Conservation (phyloP, 1,284 basidiomycete genomes). For the Cryptococcus hybrid region DNA sequence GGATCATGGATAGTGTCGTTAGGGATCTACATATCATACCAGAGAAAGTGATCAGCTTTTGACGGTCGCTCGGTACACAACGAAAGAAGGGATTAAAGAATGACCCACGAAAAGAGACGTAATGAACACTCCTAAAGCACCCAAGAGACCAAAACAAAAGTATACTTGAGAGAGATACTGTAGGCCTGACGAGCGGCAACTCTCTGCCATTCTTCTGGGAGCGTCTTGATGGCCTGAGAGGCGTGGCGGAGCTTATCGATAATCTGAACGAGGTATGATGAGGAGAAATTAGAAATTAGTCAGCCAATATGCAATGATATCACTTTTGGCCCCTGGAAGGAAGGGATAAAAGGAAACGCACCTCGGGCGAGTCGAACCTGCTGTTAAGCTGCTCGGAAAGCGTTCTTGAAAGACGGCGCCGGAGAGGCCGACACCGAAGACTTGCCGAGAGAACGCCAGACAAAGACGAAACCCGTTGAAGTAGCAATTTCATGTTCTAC, state of each 20-base stretch:
- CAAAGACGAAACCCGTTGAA: constrained; percentile 26
- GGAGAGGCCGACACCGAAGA: constrained; percentile 28
- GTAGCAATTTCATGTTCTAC: constrained; percentile 22
- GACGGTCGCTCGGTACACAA: background rate
- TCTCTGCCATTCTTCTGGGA: constrained; percentile 13
- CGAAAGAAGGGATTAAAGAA: background rate
- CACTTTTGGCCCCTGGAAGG: no score
- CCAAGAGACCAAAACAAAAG: constrained; percentile 23
- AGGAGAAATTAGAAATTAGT: no score
- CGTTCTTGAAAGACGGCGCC: constrained; percentile 22
- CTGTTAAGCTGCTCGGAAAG: constrained; percentile 13
- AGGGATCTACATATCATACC: background rate
- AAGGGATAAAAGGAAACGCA: no score
- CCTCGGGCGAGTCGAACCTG: constrained; percentile 15
- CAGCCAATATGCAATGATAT: no score
- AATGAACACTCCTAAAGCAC: constrained; percentile 14
- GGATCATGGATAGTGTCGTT: background rate
- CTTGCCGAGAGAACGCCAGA: constrained; percentile 30
- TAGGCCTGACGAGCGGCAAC: constrained; percentile 23
- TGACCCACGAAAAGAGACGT: constrained; percentile 15
- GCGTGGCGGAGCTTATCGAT: constrained; percentile 23
- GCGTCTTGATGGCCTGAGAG: constrained; percentile 17
- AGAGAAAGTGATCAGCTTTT: background rate
- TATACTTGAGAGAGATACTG: constrained; percentile 17
- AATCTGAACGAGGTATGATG: constrained; percentile 1